A percentile compares a stretch with the other conserved stretches of the same genome.
These are phyloP conservation scores for Aureobasidium sp. DNA, from an alignment of 2,329 filamentous ascomycete genomes.

Conservation along the genomic window DNA sequence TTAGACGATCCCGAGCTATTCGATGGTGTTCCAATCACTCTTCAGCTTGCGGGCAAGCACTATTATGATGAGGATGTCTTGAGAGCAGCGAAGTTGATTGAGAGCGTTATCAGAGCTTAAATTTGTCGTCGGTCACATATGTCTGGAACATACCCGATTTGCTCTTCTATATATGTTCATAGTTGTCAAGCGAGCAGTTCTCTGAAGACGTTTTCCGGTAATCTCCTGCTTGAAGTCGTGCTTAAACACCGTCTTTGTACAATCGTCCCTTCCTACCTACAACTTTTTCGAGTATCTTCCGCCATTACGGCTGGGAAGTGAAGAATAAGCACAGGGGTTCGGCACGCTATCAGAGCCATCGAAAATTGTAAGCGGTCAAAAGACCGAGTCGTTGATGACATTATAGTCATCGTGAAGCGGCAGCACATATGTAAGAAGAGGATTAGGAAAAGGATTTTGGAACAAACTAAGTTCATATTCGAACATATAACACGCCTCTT, in stretches of 20 bases:
- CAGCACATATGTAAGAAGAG: neutral
- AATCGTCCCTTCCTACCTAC: too few species aligned
- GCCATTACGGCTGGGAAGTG: neutral
- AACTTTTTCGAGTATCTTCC: too few species aligned
- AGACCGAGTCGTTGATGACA: neutral
- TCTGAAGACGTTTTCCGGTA: too few species aligned
- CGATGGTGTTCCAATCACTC: conserved; percentile 8
- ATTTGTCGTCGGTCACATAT: too few species aligned
- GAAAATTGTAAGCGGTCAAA: neutral
- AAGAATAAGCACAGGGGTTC: neutral
- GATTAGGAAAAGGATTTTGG: neutral
- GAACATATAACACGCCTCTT: neutral
- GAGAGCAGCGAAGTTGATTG: conserved; percentile 5
- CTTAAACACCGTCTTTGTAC: too few species aligned
- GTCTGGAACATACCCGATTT: too few species aligned
- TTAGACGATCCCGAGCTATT: conserved; percentile 7
- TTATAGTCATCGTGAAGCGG: neutral
- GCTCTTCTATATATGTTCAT: neutral
- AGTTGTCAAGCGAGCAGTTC: too few species aligned
- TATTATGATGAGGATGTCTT: conserved; percentile 6
- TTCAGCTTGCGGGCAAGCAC: conserved; percentile 10
- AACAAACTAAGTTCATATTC: neutral
- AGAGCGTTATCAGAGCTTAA: neutral
- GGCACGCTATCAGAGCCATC: neutral
- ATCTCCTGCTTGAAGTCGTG: too few species aligned